phyloP scores from a whole-genome alignment of 192 early-diverging fungal species.

The Kickxella alabastrina region DNA sequence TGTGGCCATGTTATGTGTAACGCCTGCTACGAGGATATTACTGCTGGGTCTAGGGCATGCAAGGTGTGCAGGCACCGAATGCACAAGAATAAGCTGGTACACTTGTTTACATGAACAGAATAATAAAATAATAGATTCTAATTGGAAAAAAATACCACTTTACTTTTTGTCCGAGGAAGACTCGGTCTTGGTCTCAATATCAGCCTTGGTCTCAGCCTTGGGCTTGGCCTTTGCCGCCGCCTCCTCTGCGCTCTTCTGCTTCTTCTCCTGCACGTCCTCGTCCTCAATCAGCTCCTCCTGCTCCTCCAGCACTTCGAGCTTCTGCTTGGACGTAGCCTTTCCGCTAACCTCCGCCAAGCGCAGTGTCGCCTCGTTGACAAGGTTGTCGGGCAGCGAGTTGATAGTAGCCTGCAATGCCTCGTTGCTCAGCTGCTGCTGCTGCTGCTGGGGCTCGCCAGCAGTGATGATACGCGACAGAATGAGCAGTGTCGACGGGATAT shows the following conservation, averaged over 20 bases:
- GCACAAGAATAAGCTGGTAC: conserved; percentile 33
- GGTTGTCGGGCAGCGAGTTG: conserved; percentile 83
- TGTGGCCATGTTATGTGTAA: conserved; percentile 49
- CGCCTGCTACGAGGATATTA: conserved; percentile 26
- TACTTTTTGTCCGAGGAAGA: conserved; percentile 6
- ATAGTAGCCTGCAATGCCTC: conserved; percentile 93
- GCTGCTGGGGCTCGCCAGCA: conserved; percentile 68
- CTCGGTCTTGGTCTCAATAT: no score
- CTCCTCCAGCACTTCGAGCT: conserved; percentile 88
- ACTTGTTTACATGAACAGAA: conserved; percentile 20
- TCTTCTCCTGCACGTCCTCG: conserved; percentile 84
- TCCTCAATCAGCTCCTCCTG: conserved; percentile 97
- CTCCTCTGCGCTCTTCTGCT: conserved; percentile 54
- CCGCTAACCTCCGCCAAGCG: conserved; percentile 86
- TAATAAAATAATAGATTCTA: not conserved
- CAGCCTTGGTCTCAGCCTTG: conserved; percentile 24
- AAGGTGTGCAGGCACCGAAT: conserved; percentile 30
- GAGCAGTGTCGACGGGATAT: conserved; percentile 85
- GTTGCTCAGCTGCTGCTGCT: conserved; percentile 68
- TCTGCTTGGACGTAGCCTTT: conserved; percentile 86
- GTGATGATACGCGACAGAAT: conserved; percentile 87
- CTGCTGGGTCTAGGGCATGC: conserved; percentile 23
- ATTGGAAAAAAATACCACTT: not conserved
- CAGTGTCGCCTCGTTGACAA: conserved; percentile 82
- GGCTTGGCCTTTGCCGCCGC: conserved; percentile 40